Percentiles rank a stretch among this genome's conserved stretches.
These are phyloP conservation scores for Cercospora sp. DNA, from an alignment of 2,329 filamentous ascomycete genomes.

Conservation along the genomic window DNA sequence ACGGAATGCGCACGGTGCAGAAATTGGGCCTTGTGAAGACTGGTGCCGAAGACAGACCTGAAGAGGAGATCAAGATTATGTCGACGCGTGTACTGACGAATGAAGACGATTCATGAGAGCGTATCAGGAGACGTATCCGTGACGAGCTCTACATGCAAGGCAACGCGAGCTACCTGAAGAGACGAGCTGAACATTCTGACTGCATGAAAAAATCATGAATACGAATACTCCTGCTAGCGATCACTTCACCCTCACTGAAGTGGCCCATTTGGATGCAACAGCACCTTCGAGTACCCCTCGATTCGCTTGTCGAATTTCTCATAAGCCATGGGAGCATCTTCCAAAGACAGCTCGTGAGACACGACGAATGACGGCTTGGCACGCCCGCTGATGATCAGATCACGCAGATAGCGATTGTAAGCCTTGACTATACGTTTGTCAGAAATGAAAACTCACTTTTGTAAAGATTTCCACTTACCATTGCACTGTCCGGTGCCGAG, in stretches of 20 bases:
- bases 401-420: conserved; percentile 66
- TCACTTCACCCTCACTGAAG: conserved; percentile 22
- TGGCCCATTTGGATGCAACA: conserved; percentile 66
- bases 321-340: conserved; percentile 53
- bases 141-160: neutral
- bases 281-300: conserved; percentile 68
- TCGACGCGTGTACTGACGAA: conserved; percentile 69
- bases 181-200: neutral
- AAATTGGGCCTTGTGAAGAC: conserved; percentile 88
- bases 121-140: neutral
- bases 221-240: neutral
- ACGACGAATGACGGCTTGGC: conserved; percentile 69
- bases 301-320: conserved; percentile 66
- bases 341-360: conserved; percentile 63
- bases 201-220: neutral
- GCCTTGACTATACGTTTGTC: conserved; percentile 53
- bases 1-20: conserved; percentile 78
- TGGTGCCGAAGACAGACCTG: conserved; percentile 74
- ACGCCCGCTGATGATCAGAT: conserved; percentile 64
- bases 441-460: neutral
- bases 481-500: conserved; percentile 54
- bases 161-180: neutral
- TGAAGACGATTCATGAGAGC: conserved; percentile 56
- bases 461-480: neutral
- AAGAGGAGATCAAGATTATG: conserved; percentile 79